Base-by-base conservation (phyloP, 2,329 filamentous ascomycete genomes). In the Penicillium frequentans region DNA sequence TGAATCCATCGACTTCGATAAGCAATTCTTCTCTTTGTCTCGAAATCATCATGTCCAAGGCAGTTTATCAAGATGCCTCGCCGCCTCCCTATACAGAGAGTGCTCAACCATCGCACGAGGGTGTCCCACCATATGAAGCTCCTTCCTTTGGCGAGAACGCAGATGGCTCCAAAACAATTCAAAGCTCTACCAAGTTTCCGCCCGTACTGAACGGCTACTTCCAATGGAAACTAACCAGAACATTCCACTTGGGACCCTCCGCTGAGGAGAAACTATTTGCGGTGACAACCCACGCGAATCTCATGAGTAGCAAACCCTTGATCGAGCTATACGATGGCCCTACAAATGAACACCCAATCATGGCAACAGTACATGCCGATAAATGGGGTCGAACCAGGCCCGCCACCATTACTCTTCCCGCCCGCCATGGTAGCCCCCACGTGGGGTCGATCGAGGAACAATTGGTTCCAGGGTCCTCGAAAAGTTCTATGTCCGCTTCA, bases 161-260 rank as follows among this genome's bases (percentile, higher is more conserved):
- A 14, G 42, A 45, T 7, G 21, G 29, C 3, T 51, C 47, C 0
- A 47, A 26, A 24, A 26, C n/a, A 16, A 11, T 52, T 14, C 47
- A 59, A 31, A 37, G 33, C 21, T 42, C 56, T 33, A 58, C 55
- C 21, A 58, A 57, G 31, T 62, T 62, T 6, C 61, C 57, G 0
- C 48, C 59, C 1, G n/a, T 53, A 3, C 11, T 62, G 37, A 62
- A 62, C 27, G 57, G 57, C 37, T 60, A 64, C 21, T 55, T 62
- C 27, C 31, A 53, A 43, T 57, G 53, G 53, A 62, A 63, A 43
- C 5, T 56, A 5, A 58, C 57, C 10, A 53, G 23, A 29, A 64
- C 54, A 2, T 59, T 64, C 19, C 57, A 64, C 42, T 46, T 59
- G 27, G 58, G 60, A 11, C 60, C 55, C 31, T 59, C 45, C 14